Conservation (phyloP, 192 early-diverging fungal genomes). For the Coemansia sp. region DNA sequence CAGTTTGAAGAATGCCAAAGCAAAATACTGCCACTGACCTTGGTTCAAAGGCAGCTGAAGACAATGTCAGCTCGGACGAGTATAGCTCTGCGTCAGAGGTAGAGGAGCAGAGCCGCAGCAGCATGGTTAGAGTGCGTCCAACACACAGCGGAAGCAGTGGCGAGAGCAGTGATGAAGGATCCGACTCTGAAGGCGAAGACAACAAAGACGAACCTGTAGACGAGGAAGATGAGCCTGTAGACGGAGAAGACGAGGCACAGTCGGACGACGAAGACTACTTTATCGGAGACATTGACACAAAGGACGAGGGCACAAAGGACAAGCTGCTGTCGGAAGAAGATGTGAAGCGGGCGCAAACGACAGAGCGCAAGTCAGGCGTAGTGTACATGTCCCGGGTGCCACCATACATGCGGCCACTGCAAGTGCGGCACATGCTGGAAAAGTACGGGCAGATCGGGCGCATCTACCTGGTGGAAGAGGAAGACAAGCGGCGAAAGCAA, state of each 20-base stretch:
- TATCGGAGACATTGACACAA: constrained; percentile 7
- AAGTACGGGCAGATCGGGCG: constrained; percentile 77
- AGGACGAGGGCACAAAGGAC: neutral
- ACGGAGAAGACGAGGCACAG: neutral
- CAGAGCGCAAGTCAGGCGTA: constrained; percentile 69
- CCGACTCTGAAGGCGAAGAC: neutral
- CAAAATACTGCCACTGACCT: neutral
- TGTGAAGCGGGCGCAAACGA: constrained; percentile 58
- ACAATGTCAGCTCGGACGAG: neutral
- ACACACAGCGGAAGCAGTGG: neutral
- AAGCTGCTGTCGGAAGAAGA: constrained; percentile 36
- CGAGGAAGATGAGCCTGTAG: neutral
- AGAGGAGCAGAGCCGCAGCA: constrained; percentile 14
- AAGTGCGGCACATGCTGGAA: constrained; percentile 73
- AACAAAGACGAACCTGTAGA: neutral
- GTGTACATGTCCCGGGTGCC: constrained; percentile 90
- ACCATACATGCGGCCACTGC: constrained; percentile 87
- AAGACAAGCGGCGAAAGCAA: constrained; percentile 65
- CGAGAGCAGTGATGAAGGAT: neutral
- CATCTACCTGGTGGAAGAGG: constrained; percentile 86
- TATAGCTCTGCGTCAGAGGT: constrained; percentile 3
- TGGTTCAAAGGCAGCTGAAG: neutral
- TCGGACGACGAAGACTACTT: constrained; percentile 15
- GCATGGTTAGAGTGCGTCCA: constrained; percentile 3
- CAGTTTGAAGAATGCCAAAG: neutral